Conservation (phyloP, 139 green algal species). For the Desmodesmus armatus region DNA sequence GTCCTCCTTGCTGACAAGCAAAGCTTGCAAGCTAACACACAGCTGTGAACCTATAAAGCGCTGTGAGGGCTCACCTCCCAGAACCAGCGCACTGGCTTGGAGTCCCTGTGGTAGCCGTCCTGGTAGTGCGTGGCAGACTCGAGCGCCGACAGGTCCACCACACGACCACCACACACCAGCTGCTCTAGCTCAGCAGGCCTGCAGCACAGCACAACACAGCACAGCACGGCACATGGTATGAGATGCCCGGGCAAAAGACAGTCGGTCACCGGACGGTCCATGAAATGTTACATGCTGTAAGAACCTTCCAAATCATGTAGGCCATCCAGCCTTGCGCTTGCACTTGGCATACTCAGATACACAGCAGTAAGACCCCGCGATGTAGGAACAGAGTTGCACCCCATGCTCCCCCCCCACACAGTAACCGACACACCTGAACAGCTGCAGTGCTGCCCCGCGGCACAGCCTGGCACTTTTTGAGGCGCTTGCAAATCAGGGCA, state of each 20-base stretch:
- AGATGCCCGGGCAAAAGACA: neutral
- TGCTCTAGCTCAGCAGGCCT: conserved; percentile 84
- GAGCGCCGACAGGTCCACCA: conserved; percentile 78
- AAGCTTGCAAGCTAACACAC: too few relatives aligned
- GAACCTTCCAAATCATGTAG: neutral
- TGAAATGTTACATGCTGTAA: neutral
- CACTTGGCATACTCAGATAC: neutral
- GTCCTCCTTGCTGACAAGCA: too few relatives aligned
- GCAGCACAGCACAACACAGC: neutral
- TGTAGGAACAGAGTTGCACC: neutral
- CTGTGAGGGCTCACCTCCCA: conserved; percentile 85
- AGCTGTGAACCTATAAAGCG: too few relatives aligned
- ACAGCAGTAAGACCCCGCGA: neutral
- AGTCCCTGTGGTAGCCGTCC: conserved; percentile 69
- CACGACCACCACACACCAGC: conserved; percentile 77
- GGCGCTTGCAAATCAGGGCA: neutral
- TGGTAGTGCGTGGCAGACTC: conserved; percentile 78
- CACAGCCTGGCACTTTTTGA: conserved; percentile 65
- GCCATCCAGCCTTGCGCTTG: neutral
- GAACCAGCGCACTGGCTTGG: conserved; percentile 74
- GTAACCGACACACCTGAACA: conserved; percentile 47
- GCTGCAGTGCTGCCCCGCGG: conserved; percentile 58
- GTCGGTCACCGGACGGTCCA: neutral
- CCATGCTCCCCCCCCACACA: too few relatives aligned
- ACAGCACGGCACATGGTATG: neutral